Base-by-base conservation (phyloP, 192 early-diverging fungal species). In the Linnemannia elongata region DNA sequence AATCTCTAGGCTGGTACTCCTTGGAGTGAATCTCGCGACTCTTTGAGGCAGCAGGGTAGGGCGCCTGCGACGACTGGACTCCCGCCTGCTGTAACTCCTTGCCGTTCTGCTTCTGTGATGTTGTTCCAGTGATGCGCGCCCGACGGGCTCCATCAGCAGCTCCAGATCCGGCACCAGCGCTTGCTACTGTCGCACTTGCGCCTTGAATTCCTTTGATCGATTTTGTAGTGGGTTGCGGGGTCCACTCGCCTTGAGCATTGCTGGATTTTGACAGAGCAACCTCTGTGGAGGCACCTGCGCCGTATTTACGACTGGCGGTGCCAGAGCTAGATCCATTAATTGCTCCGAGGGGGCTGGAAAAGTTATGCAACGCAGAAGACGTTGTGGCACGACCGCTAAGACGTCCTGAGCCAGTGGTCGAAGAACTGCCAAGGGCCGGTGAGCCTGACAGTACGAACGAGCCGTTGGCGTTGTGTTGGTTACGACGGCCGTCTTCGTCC, bases 401-500 rank as follows among this genome's bases (percentile, higher is more conserved):
- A 27, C 85, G 76, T 55, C 80, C 76, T 75, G 82, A 84, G 27
- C 57, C 57, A 22, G 39, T 42, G 33, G 24, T 44, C n/a, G 41
- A 55, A n/a, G 55, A 30, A 30, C 33, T 57, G 12, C 72, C 69
- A 27, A 81, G 38, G 6, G 69, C 74, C 3, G 83, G 83, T 74
- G 83, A 86, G 24, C 85, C 49, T 9, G 71, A 74, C 7, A 77
- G 24, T 12, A 78, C 41, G 38, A 77, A 81, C 18, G 78, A 80
- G 4, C 70, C 85, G 24, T 74, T 87, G 38, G 79, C 85, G 39
- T 87, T 80, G 41, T 87, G 85, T 17, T 30, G 38, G 24, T 90
- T 87, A 33, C 89, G 88, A 20, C 90, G 77, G 17, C 82, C 82
- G 44, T 90, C 90, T 39, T 95, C 94, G 73, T 96, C 95, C 36